Evolutionary conservation across 164 flowering plant species (phyloP).

Genomic region (Vitis labrusca): DNA sequence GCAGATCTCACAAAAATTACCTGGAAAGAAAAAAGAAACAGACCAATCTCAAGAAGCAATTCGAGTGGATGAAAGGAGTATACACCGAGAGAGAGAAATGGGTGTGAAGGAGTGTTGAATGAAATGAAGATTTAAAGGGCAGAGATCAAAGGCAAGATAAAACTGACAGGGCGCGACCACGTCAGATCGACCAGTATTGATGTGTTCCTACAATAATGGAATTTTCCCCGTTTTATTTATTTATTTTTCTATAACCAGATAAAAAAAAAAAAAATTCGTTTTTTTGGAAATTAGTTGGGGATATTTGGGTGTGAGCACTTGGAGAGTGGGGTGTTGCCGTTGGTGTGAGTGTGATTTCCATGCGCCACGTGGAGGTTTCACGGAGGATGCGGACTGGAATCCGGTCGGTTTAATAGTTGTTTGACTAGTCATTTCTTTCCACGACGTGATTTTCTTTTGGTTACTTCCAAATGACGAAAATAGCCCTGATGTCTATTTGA

Average conservation of each 20-base stretch:
- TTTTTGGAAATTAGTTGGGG: not conserved
- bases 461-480: too few relatives aligned
- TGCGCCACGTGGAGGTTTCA: too few relatives aligned
- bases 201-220: slow-evolving; percentile 12
- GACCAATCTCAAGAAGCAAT: not conserved
- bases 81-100: not conserved
- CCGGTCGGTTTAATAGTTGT: too few relatives aligned
- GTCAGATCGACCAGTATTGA: slow-evolving; percentile 15
- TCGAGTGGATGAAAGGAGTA: too few relatives aligned
- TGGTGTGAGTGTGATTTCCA: too few relatives aligned
- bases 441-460: too few relatives aligned
- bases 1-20: too few relatives aligned
- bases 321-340: too few relatives aligned
- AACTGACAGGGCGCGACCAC: slow-evolving; percentile 20
- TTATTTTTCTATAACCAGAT: not conserved
- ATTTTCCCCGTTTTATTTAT: not conserved
- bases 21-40: not conserved
- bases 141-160: slow-evolving; percentile 3
- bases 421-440: too few relatives aligned
- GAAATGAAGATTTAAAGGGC: slow-evolving; percentile 6
- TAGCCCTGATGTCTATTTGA: too few relatives aligned
- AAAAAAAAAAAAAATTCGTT: not conserved
- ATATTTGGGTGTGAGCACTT: not conserved
- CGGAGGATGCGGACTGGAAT: too few relatives aligned
- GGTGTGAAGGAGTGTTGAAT: not conserved